A percentile compares a stretch with the other conserved stretches of the same genome.
phyloP scores from a whole-genome alignment of 768 basidiomycete species.

The Cystobasidium tubakii region DNA sequence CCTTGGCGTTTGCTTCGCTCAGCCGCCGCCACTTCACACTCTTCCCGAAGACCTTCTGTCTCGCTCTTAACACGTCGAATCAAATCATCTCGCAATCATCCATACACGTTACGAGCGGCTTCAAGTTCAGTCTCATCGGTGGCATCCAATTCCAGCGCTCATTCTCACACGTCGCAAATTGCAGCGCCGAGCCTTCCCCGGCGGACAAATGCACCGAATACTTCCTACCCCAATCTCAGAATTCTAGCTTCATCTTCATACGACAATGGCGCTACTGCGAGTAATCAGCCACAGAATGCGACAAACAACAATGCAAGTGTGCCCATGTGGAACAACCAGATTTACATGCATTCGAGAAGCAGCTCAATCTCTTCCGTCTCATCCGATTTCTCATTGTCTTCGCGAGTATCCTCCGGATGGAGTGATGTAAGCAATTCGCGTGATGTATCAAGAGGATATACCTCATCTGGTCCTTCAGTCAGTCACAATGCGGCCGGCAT shows the following conservation, averaged over 20 bases:
- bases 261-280: neutral
- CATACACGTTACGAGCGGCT: neutral
- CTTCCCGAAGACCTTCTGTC: neutral
- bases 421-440: neutral
- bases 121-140: neutral
- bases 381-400: neutral
- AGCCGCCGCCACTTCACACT: neutral
- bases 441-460: neutral
- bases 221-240: neutral
- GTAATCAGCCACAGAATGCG: neutral
- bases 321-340: neutral
- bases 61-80: neutral
- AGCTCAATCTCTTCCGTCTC: constrained; percentile 3
- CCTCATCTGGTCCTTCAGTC: neutral
- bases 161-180: neutral
- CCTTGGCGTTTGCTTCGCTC: neutral
- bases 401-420: neutral
- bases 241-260: neutral
- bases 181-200: neutral
- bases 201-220: neutral
- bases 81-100: neutral
- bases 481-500: neutral
- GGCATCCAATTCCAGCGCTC: neutral
- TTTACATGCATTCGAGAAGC: constrained; percentile 2
- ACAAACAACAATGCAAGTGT: neutral